Percentiles rank a stretch among this genome's conserved stretches.
Conservation (phyloP, 2,329 filamentous ascomycete species). For the Aureobasidium uvarum region DNA sequence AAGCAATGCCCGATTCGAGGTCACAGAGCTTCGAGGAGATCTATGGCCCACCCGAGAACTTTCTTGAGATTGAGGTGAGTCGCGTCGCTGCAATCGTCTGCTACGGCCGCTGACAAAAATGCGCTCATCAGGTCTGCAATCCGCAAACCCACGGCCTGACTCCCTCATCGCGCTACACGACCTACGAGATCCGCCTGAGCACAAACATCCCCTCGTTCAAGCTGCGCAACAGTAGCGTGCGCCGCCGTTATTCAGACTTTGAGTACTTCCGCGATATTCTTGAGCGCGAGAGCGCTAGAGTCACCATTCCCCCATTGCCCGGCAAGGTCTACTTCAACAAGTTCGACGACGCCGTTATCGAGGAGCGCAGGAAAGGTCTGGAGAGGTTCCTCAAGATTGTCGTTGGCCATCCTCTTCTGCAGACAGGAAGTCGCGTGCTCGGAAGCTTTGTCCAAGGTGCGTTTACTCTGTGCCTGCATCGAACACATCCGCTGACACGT, state of each 20-base stretch:
- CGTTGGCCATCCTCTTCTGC: slow-evolving; percentile 89
- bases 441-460: slow-evolving; percentile 94
- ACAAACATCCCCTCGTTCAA: slow-evolving; percentile 99
- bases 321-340: slow-evolving; percentile 98
- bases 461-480: slow-evolving; percentile 30
- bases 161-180: slow-evolving; percentile 71
- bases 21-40: slow-evolving; percentile 98
- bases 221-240: slow-evolving; percentile 77
- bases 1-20: slow-evolving; percentile 66
- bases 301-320: slow-evolving; percentile 92
- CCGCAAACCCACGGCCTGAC: slow-evolving; percentile 93
- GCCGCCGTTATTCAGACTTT: slow-evolving; percentile 94
- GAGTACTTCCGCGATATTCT: slow-evolving; percentile 98
- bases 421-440: slow-evolving; percentile 96
- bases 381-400: slow-evolving; percentile 98
- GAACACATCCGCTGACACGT: neutral
- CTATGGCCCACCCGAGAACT: slow-evolving; percentile 97
- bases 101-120: neutral
- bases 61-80: slow-evolving; percentile 91
- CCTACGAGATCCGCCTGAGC: slow-evolving; percentile 95
- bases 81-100: neutral
- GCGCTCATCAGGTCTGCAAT: slow-evolving; percentile 70
- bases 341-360: slow-evolving; percentile 97
- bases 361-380: slow-evolving; percentile 83
- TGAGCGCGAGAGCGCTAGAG: slow-evolving; percentile 88